These are phyloP conservation scores for Escovopsis sp. DNA, from an alignment of 2,329 filamentous ascomycete genomes.

Conservation along the genomic window DNA sequence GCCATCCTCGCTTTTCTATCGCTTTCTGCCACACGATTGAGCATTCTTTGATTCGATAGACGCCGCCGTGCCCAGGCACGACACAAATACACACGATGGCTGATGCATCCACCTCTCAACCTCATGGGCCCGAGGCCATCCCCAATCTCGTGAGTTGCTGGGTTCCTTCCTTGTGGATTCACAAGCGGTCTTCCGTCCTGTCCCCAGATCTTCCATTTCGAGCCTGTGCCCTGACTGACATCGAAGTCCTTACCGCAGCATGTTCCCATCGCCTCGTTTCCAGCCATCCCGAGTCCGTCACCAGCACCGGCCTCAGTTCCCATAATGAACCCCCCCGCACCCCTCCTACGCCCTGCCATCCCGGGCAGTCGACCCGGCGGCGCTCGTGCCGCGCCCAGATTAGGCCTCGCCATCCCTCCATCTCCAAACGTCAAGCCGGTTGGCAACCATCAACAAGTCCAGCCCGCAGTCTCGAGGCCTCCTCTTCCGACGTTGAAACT, in stretches of 20 bases:
- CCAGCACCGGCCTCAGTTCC: slow-evolving; percentile 26
- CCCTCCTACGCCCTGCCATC: slow-evolving; percentile 70
- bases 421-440: slow-evolving; percentile 73
- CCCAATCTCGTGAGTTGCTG: slow-evolving; percentile 9
- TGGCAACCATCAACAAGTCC: slow-evolving; percentile 32
- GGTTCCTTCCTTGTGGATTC: neutral
- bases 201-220: too few relatives aligned
- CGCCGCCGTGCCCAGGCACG: slow-evolving; percentile 7
- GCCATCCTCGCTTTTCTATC: neutral
- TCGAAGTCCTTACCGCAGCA: too few relatives aligned
- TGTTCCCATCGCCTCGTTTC: too few relatives aligned
- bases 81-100: slow-evolving; percentile 10
- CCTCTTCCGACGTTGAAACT: slow-evolving; percentile 68
- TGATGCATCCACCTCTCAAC: slow-evolving; percentile 11
- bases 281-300: slow-evolving; percentile 12
- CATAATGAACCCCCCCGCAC: slow-evolving; percentile 62
- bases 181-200: too few relatives aligned
- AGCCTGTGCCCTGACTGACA: too few relatives aligned
- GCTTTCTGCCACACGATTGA: neutral
- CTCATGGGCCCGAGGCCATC: slow-evolving; percentile 8
- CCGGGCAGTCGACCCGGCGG: slow-evolving; percentile 52
- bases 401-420: slow-evolving; percentile 81
- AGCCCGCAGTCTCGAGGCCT: slow-evolving; percentile 26
- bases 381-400: slow-evolving; percentile 53
- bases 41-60: neutral